Conservation (phyloP, 148 eudicot species). For the Euryodendron excelsum region DNA sequence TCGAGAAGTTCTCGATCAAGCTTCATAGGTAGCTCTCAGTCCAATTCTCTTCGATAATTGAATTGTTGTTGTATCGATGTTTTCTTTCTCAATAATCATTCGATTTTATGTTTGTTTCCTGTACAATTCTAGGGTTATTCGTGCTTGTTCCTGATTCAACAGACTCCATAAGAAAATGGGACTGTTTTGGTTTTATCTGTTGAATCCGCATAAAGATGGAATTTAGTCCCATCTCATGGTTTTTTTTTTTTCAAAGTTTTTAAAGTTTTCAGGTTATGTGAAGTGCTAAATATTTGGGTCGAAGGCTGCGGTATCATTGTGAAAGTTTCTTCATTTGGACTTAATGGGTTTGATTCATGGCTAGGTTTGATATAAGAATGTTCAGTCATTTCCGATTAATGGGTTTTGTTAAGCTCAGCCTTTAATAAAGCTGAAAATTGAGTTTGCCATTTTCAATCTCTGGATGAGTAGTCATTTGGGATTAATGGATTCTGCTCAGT, state of each 20-base stretch:
- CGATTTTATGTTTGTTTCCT: background rate
- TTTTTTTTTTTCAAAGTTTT: background rate
- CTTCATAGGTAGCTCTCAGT: background rate
- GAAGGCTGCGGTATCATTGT: background rate
- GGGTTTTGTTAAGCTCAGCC: background rate
- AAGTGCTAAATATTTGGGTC: background rate
- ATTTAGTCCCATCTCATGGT: background rate
- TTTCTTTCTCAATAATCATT: background rate
- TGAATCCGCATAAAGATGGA: background rate
- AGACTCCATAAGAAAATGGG: background rate
- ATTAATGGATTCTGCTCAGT: background rate
- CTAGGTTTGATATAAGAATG: background rate
- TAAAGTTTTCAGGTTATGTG: conserved; percentile 1
- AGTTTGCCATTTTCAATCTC: background rate
- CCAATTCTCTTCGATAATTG: background rate
- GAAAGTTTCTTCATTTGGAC: background rate
- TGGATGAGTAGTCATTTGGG: background rate
- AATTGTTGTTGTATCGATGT: background rate
- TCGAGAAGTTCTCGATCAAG: background rate
- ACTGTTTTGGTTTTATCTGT: background rate
- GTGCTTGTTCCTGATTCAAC: background rate
- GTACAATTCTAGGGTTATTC: conserved; percentile 8
- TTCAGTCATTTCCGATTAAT: background rate
- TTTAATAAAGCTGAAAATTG: background rate
- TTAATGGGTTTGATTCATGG: background rate